A percentile compares a stretch with the other conserved stretches of the same genome.
Evolutionary conservation across 2,329 filamentous ascomycete genomes (phyloP).

Genomic region (Epichloe brachyelytri): DNA sequence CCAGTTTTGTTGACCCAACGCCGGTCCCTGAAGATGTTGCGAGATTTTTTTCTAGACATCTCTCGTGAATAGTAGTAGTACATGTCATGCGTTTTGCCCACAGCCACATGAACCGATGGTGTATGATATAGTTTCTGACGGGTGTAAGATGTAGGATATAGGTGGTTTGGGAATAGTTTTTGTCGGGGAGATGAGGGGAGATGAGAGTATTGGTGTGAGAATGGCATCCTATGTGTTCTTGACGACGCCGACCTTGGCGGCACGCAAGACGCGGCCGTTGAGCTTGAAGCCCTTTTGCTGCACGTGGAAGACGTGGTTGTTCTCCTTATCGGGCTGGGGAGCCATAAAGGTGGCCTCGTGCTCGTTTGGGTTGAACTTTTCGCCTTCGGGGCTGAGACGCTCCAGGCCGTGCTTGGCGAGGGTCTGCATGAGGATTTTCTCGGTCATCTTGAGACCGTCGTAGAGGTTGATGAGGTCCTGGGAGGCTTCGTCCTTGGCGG

Average conservation of each 20-base stretch:
- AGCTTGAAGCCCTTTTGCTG: slow-evolving; percentile 94
- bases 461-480: slow-evolving; percentile 71
- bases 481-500: slow-evolving; percentile 37
- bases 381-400: slow-evolving; percentile 67
- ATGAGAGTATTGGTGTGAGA: background rate
- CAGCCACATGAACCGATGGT: background rate
- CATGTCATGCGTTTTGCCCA: slow-evolving; percentile 5
- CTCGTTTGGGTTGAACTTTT: slow-evolving; percentile 91
- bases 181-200: background rate
- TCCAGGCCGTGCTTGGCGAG: slow-evolving; percentile 90
- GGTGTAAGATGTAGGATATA: background rate
- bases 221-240: slow-evolving; percentile 50
- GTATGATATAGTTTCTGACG: slow-evolving; percentile 2
- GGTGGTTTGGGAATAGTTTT: background rate
- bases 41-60: slow-evolving; percentile 2
- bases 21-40: slow-evolving; percentile 16
- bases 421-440: slow-evolving; percentile 73
- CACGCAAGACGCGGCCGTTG: slow-evolving; percentile 78
- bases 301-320: slow-evolving; percentile 80
- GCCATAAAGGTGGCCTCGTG: slow-evolving; percentile 96
- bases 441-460: slow-evolving; percentile 90
- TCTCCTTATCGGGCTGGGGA: slow-evolving; percentile 73
- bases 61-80: slow-evolving; percentile 8
- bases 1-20: slow-evolving; percentile 17
- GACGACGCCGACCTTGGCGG: slow-evolving; percentile 91